Evolutionary conservation across 2,329 filamentous ascomycete genomes (phyloP), one percentile per base, ranked within the genome.

Genomic region (Pyricularia sp.): DNA sequence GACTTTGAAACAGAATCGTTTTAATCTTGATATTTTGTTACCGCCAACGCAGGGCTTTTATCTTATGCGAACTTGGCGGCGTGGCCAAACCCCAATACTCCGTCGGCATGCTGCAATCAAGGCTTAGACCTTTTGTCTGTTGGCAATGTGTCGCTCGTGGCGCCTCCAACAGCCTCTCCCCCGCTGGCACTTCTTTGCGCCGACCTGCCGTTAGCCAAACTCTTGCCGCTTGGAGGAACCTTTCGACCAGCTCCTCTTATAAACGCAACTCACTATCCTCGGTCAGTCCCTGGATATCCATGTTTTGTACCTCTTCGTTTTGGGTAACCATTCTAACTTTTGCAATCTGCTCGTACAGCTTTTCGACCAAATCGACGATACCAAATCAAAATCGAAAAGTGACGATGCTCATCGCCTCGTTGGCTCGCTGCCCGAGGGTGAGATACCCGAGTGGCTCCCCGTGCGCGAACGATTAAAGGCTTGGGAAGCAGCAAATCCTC

Each of bases 131-230:
- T 17, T 68, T 63, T 30, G 30, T 68, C 23, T 68, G 66, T 25
- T 64, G 66, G 66, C 30, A 36, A 23, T 68, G 66, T 59, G 55
- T 68, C 28, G 30, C 66, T 26, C 66, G 66, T 12, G 10, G 58
- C 23, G 25, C 58, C 23, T 14, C 23, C 58, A 25, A 28, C 58
- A 61, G 58, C 58, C 58, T 61, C 58, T 61, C 58, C 58, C 58
- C 58, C 25, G 10, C 58, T 26, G 58, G 58, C 23, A 61, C 9
- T 28, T 28, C 58, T 61, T 28, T 61, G 58, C 23, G 23, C 58
- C 58, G 25, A 4, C 58, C 58, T 28, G 25, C 58, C n/a, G 23
- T 28, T 61, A 12, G 25, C 58, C 26, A 28, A 28, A 61, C 58
- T 61, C 25, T 26, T n/a, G 20, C 42, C 20, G 6, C 42, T 20